Evolutionary conservation across 768 basidiomycete species (phyloP).

Genomic region (Boletus rubescentipes): DNA sequence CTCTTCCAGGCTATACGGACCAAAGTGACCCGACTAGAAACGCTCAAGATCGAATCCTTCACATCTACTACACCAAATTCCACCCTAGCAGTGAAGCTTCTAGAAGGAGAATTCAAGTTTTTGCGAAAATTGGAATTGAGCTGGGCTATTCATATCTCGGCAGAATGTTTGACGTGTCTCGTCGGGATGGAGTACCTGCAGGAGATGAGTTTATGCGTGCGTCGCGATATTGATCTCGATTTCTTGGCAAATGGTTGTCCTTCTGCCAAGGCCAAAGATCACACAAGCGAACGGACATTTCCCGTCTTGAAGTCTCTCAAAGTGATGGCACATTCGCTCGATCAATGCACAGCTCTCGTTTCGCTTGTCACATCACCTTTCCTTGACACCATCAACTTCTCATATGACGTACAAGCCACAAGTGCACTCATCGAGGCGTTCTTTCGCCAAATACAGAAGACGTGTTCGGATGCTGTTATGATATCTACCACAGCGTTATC

Average conservation of each 20-base stretch:
- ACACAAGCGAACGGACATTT: slow-evolving; percentile 16
- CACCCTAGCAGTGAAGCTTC: slow-evolving; percentile 16
- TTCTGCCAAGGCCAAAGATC: neutral
- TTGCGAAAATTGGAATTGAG: slow-evolving; percentile 27
- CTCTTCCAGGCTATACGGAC: slow-evolving; percentile 25
- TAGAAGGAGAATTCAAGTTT: slow-evolving; percentile 16
- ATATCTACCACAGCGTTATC: neutral
- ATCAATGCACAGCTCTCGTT: slow-evolving; percentile 29
- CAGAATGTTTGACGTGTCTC: slow-evolving; percentile 23
- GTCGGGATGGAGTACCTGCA: slow-evolving; percentile 21
- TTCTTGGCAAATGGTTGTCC: slow-evolving; percentile 13
- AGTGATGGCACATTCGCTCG: slow-evolving; percentile 24
- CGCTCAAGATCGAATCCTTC: slow-evolving; percentile 25
- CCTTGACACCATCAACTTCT: slow-evolving; percentile 24
- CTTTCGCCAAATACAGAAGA: slow-evolving; percentile 21
- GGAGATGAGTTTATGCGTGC: slow-evolving; percentile 24
- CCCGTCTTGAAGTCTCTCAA: slow-evolving; percentile 24
- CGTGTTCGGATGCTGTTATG: slow-evolving; percentile 6
- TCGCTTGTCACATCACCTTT: slow-evolving; percentile 24
- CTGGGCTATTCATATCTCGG: slow-evolving; percentile 23
- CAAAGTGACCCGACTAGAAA: slow-evolving; percentile 20
- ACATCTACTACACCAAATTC: slow-evolving; percentile 9
- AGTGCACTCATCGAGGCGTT: slow-evolving; percentile 21
- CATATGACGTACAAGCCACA: slow-evolving; percentile 29
- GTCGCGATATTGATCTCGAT: slow-evolving; percentile 16